Evolutionary conservation across 441 rosid species (phyloP).

Genomic region (Populus tomentosa): DNA sequence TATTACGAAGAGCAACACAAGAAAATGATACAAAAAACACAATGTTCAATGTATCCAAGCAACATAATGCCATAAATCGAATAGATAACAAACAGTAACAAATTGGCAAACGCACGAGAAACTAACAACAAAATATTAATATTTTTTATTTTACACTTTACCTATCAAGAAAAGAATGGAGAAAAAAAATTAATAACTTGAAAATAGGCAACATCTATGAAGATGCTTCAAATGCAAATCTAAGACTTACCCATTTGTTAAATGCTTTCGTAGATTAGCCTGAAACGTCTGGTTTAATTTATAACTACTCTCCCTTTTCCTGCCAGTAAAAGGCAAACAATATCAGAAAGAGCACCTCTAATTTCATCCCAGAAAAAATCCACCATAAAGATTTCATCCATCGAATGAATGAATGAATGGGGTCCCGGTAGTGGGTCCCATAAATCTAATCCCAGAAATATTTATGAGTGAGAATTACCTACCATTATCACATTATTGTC

Average conservation of each 20-base stretch:
- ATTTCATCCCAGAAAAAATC: neutral
- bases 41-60: neutral
- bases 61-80: no score
- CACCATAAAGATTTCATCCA: neutral
- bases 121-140: neutral
- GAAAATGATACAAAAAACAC: neutral
- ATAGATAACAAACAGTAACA: conserved; percentile 1
- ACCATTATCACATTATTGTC: neutral
- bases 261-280: conserved; percentile 67
- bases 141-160: neutral
- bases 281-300: conserved; percentile 81
- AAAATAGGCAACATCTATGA: neutral
- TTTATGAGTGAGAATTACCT: no score
- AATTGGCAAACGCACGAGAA: neutral
- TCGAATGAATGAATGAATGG: neutral
- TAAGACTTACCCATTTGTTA: conserved; percentile 55
- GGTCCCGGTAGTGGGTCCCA: neutral
- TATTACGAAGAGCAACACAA: conserved; percentile 8
- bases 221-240: neutral
- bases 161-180: conserved; percentile 1
- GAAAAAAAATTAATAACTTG: neutral
- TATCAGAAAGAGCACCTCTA: neutral
- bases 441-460: neutral
- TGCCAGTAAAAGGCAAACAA: conserved; percentile 23
- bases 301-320: conserved; percentile 69